Conservation (phyloP, 2,329 filamentous ascomycete genomes). For the Bipolaris sorokiniana region DNA sequence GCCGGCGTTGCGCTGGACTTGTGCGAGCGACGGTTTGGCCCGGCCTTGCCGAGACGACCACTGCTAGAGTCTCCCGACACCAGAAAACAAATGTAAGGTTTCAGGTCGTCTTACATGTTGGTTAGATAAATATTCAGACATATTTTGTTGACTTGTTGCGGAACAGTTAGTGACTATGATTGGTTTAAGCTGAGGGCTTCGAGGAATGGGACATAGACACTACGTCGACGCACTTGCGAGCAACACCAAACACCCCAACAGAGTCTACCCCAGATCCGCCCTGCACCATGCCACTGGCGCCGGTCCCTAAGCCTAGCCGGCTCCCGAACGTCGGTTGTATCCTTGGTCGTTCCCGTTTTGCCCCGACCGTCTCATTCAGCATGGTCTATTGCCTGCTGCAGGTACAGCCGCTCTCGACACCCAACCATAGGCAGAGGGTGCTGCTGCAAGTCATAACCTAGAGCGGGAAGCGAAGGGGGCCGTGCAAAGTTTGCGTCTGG, state of each 20-base stretch:
- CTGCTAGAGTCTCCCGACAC: neutral
- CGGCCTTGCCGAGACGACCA: neutral
- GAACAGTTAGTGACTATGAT: neutral
- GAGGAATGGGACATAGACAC: neutral
- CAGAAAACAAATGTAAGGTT: neutral
- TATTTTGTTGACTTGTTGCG: neutral
- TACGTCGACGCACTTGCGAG: neutral
- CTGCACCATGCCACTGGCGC: constrained; percentile 29
- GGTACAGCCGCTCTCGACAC: constrained; percentile 37
- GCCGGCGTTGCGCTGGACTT: neutral
- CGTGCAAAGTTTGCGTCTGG: constrained; percentile 12
- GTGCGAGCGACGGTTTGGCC: neutral
- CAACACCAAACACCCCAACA: constrained; percentile 26
- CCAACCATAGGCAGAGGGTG: constrained; percentile 20
- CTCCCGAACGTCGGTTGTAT: constrained; percentile 30
- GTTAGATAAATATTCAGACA: no score
- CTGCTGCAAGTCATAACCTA: constrained; percentile 30
- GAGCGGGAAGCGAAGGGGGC: constrained; percentile 12
- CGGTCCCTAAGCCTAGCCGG: constrained; percentile 27
- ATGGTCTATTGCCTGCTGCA: constrained; percentile 38
- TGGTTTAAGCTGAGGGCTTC: neutral
- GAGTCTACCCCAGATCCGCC: constrained; percentile 43
- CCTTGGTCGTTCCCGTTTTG: constrained; percentile 20
- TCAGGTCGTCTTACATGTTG: neutral
- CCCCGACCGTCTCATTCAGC: constrained; percentile 25